Evolutionary conservation across 1,284 basidiomycete genomes (phyloP), one percentile per base, ranked within the genome.

Genomic region (Sphagnurus paluster): DNA sequence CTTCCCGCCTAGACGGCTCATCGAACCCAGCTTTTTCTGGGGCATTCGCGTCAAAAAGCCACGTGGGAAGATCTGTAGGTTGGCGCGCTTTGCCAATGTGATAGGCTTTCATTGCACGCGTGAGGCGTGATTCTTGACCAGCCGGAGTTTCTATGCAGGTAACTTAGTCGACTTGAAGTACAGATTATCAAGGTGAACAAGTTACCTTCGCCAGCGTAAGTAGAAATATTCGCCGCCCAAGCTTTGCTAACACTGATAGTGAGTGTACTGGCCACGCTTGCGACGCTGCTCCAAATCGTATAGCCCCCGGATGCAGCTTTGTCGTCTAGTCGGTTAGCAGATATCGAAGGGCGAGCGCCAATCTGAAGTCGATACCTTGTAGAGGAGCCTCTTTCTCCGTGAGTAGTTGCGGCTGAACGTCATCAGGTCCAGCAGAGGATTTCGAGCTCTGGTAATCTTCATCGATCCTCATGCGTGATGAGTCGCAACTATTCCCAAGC

Each of bases 81-180:
- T 74, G 67, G 25, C 70, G 72, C 11, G 82, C 82, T 60, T 82
- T 81, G 26, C 72, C 72, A 32, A 84, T 69, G 55, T 86, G 77
- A 58, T 85, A 86, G 1, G 79, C 76, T 59, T 83, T 83, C 76
- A 87, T 76, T 2, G 78, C 80, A n/a, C 74, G 73, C 4, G 75
- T 77, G 24, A 87, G 70, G 32, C 77, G 76, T 4, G 78, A 80
- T 50, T 86, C 83, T 39, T 74, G 67, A 21, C 79, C 80, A n/a
- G 71, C 67, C 5, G 77, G 76, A 11, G 77, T 80, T 39, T 71
- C 80, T 81, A 56, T n/a, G 30, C 7, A 24, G 7, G n/a, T 16
- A 8, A n/a, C 13, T 44, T 13, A 50, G 23, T 14, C n/a, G 24
- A 23, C 39, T 30, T 30, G 16, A 17, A 14, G 2, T 26, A 36